phyloP scores from a whole-genome alignment of 192 early-diverging fungal species.

The Backusella morwellensis region DNA sequence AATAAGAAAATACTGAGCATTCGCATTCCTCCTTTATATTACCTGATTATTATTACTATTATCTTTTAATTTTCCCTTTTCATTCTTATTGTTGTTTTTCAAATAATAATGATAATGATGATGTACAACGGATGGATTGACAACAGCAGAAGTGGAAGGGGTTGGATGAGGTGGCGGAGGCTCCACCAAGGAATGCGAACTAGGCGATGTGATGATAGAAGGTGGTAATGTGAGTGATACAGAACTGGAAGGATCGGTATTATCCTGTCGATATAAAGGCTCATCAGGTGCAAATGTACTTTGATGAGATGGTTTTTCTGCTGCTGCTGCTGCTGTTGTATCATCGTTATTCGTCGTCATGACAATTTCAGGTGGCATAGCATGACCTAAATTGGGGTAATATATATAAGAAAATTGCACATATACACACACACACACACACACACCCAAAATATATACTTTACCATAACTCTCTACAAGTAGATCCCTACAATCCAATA shows the following conservation, averaged over 20 bases:
- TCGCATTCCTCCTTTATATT: not conserved
- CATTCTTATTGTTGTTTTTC: conserved; percentile 6
- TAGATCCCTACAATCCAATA: conserved; percentile 47
- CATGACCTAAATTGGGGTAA: too few species aligned
- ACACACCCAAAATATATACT: not conserved
- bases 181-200: not conserved
- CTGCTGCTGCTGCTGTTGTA: not conserved
- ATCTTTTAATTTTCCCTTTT: conserved; percentile 12
- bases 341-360: not conserved
- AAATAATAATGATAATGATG: conserved; percentile 38
- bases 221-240: not conserved
- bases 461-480: conserved; percentile 41
- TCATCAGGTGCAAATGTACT: not conserved
- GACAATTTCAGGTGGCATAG: not conserved
- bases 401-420: too few species aligned
- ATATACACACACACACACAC: too few species aligned
- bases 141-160: conserved; percentile 5
- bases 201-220: not conserved
- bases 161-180: conserved; percentile 12
- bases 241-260: not conserved
- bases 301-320: not conserved
- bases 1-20: not conserved
- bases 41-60: not conserved
- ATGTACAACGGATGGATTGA: conserved; percentile 22
- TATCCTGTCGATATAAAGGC: not conserved